phyloP scores from a whole-genome alignment of 2,329 filamentous ascomycete genomes.

The Penicillium griseofulvum region DNA sequence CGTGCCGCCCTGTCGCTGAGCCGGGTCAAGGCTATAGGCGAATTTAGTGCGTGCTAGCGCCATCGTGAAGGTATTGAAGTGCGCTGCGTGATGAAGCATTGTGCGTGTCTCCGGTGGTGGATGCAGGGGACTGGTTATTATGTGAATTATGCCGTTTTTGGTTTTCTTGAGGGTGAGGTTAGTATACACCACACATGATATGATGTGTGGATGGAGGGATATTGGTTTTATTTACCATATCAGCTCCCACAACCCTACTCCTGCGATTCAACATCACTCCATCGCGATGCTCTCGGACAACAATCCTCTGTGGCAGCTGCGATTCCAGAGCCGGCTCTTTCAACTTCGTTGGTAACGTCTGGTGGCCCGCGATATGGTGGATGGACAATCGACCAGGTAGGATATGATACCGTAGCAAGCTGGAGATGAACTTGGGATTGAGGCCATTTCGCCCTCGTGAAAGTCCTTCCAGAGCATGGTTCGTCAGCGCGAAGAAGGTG shows the following conservation, averaged over 20 bases:
- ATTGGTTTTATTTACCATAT: slow-evolving; percentile 59
- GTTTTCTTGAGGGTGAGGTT: slow-evolving; percentile 55
- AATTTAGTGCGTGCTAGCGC: slow-evolving; percentile 74
- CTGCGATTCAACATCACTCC: slow-evolving; percentile 76
- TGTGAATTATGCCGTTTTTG: slow-evolving; percentile 79
- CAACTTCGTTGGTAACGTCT: slow-evolving; percentile 72
- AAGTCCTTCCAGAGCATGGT: slow-evolving; percentile 65
- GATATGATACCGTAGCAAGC: slow-evolving; percentile 72
- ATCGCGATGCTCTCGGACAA: slow-evolving; percentile 57
- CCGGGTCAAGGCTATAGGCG: slow-evolving; percentile 53
- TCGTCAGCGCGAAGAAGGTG: slow-evolving; percentile 77
- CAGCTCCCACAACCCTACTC: slow-evolving; percentile 64
- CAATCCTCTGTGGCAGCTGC: slow-evolving; percentile 66
- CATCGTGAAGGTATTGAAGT: slow-evolving; percentile 76
- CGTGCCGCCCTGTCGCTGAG: slow-evolving; percentile 65
- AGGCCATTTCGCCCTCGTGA: slow-evolving; percentile 53
- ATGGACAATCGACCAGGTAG: slow-evolving; percentile 62
- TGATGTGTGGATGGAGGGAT: no score
- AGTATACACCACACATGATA: neutral
- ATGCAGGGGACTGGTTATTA: slow-evolving; percentile 69
- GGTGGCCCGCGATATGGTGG: slow-evolving; percentile 58
- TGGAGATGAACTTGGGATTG: slow-evolving; percentile 61
- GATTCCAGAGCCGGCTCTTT: slow-evolving; percentile 60
- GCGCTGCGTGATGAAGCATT: slow-evolving; percentile 55
- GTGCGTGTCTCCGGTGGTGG: slow-evolving; percentile 67